Conservation (phyloP, 352 stramenopile genomes). For the Elongisporangium anandrum region DNA sequence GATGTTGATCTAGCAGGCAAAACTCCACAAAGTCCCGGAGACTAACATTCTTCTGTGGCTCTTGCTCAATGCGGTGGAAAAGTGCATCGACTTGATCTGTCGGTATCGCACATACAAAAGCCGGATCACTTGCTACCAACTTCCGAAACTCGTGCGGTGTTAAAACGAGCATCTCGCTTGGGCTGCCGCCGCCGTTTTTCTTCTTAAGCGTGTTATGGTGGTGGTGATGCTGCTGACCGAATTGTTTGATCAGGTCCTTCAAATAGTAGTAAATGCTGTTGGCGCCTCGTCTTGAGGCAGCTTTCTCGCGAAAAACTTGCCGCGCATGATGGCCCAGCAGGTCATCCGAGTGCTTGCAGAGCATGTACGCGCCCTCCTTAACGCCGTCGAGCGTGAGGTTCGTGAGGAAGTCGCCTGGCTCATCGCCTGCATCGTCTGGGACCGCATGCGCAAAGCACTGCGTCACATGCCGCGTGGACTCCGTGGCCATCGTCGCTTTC, state of each 20-base stretch:
- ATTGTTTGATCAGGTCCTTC: slow-evolving; percentile 78
- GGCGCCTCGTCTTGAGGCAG: slow-evolving; percentile 68
- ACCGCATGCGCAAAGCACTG: slow-evolving; percentile 3
- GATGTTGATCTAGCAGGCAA: slow-evolving; percentile 71
- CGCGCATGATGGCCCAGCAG: slow-evolving; percentile 72
- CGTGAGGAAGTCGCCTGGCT: slow-evolving; percentile 39
- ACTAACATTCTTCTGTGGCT: slow-evolving; percentile 46
- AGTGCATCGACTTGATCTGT: slow-evolving; percentile 69
- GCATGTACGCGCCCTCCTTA: slow-evolving; percentile 74
- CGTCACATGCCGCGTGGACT: neutral
- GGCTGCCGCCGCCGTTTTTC: slow-evolving; percentile 22
- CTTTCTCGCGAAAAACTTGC: slow-evolving; percentile 83
- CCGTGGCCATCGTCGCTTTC: slow-evolving; percentile 6
- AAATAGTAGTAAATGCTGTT: slow-evolving; percentile 86
- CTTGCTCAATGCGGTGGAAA: slow-evolving; percentile 65
- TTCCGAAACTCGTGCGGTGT: slow-evolving; percentile 74
- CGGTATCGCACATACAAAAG: slow-evolving; percentile 65
- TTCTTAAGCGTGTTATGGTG: slow-evolving; percentile 28
- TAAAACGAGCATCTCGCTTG: slow-evolving; percentile 43
- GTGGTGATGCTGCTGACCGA: slow-evolving; percentile 38
- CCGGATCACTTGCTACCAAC: slow-evolving; percentile 70
- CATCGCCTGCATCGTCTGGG: slow-evolving; percentile 20
- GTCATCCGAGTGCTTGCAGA: slow-evolving; percentile 83
- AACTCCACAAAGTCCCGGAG: slow-evolving; percentile 80
- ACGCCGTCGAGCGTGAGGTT: slow-evolving; percentile 79